Evolutionary conservation across 352 stramenopile genomes (phyloP).

Genomic region (Pythium apleroticum): DNA sequence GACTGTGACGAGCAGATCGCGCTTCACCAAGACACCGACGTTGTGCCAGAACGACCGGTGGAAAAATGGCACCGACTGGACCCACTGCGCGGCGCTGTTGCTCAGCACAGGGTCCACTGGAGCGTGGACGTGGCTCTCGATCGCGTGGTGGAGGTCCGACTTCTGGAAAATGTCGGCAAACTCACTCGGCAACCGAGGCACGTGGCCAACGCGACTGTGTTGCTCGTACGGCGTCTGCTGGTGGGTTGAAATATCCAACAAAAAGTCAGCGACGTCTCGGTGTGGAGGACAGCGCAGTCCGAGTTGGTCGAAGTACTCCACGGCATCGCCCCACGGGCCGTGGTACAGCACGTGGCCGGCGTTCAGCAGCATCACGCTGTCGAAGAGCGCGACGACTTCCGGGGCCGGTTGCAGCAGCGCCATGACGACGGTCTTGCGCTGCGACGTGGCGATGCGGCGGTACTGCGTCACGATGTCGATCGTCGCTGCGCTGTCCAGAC

Average conservation of each 20-base stretch:
- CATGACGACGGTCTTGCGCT: conserved; percentile 64
- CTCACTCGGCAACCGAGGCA: conserved; percentile 32
- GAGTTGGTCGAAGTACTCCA: conserved; percentile 79
- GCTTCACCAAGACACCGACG: conserved; percentile 40
- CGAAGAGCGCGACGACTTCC: conserved; percentile 91
- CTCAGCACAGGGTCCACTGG: conserved; percentile 89
- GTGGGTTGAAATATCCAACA: conserved; percentile 60
- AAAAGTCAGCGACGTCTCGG: conserved; percentile 90
- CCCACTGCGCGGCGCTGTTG: conserved; percentile 55
- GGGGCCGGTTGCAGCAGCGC: conserved; percentile 90
- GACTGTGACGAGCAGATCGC: conserved; percentile 69
- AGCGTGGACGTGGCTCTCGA: conserved; percentile 66
- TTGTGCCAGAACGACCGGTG: conserved; percentile 46
- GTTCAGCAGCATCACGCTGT: conserved; percentile 91
- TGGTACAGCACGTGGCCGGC: conserved; percentile 89
- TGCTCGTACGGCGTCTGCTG: conserved; percentile 43
- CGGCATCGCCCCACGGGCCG: conserved; percentile 52
- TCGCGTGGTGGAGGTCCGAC: conserved; percentile 39
- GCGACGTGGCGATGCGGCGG: conserved; percentile 6
- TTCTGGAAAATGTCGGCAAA: conserved; percentile 44
- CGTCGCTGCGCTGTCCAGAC: conserved; percentile 50
- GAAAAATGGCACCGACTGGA: conserved; percentile 41
- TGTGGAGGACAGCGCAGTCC: conserved; percentile 57
- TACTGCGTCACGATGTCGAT: conserved; percentile 16
- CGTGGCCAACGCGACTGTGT: neutral